phyloP scores from a whole-genome alignment of 768 basidiomycete genomes.

The Termitomyces sp. region DNA sequence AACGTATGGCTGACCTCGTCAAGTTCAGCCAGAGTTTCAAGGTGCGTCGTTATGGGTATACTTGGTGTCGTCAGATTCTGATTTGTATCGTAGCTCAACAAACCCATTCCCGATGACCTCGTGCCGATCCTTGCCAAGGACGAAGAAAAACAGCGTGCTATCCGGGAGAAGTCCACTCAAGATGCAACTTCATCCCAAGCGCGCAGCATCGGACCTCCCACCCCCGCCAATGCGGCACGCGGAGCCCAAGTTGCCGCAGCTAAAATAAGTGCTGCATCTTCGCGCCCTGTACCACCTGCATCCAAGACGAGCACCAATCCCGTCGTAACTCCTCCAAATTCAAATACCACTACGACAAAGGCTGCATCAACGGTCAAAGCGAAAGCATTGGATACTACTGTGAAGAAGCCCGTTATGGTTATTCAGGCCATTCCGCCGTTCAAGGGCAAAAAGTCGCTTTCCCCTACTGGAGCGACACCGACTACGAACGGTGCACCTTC shows the following conservation, averaged over 20 bases:
- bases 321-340: conserved; percentile 18
- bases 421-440: conserved; percentile 93
- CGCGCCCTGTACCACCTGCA: conserved; percentile 18
- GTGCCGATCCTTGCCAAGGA: conserved; percentile 92
- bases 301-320: conserved; percentile 24
- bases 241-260: conserved; percentile 33
- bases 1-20: conserved; percentile 87
- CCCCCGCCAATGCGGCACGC: conserved; percentile 48
- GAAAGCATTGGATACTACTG: conserved; percentile 26
- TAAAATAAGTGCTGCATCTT: conserved; percentile 27
- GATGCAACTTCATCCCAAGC: conserved; percentile 68
- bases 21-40: conserved; percentile 95
- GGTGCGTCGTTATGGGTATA: conserved; percentile 39
- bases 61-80: not conserved
- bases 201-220: conserved; percentile 63
- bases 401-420: conserved; percentile 59
- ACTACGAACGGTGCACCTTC: conserved; percentile 26
- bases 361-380: conserved; percentile 24
- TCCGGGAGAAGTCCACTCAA: conserved; percentile 70
- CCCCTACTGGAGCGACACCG: conserved; percentile 22
- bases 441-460: conserved; percentile 53
- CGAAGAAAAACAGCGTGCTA: conserved; percentile 82
- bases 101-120: conserved; percentile 93
- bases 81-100: conserved; percentile 62
- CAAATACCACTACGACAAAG: conserved; percentile 24